Conservation (phyloP, 2,329 filamentous ascomycete genomes). For the Fusarium gaditjirri region DNA sequence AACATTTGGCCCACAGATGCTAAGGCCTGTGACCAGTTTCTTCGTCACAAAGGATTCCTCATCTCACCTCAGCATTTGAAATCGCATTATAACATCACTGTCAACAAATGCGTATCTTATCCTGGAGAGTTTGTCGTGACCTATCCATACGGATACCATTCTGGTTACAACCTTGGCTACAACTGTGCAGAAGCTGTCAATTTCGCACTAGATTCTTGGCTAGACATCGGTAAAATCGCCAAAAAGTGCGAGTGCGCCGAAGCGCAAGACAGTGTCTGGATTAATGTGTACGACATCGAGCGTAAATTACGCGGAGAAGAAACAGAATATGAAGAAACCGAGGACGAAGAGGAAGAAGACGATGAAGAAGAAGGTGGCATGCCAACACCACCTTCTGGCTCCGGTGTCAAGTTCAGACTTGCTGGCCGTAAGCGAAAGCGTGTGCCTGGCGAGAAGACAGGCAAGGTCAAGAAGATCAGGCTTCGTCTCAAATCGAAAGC, state of each 20-base stretch:
- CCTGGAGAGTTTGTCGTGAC: slow-evolving; percentile 99
- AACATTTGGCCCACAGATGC: slow-evolving; percentile 94
- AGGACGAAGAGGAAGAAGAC: slow-evolving; percentile 75
- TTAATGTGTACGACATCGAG: slow-evolving; percentile 95
- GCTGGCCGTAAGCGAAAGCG: slow-evolving; percentile 70
- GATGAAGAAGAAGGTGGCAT: slow-evolving; percentile 76
- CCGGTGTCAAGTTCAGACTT: slow-evolving; percentile 74
- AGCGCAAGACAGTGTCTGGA: slow-evolving; percentile 97
- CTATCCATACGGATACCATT: slow-evolving; percentile 98
- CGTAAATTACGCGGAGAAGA: slow-evolving; percentile 91
- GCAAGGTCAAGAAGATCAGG: slow-evolving; percentile 78
- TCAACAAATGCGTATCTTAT: slow-evolving; percentile 94
- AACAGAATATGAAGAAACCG: slow-evolving; percentile 83
- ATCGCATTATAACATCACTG: slow-evolving; percentile 91
- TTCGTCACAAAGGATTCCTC: slow-evolving; percentile 96
- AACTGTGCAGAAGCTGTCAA: slow-evolving; percentile 99
- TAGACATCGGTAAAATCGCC: slow-evolving; percentile 93
- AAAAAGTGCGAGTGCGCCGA: slow-evolving; percentile 97
- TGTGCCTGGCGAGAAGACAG: slow-evolving; percentile 48
- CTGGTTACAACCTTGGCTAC: slow-evolving; percentile 96
- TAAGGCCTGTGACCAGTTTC: slow-evolving; percentile 94
- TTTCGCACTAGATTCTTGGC: slow-evolving; percentile 94
- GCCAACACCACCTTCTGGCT: slow-evolving; percentile 80
- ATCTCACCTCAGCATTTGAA: slow-evolving; percentile 91
- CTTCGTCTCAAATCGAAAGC: slow-evolving; percentile 76